phyloP scores from a whole-genome alignment of 2,329 filamentous ascomycete genomes.

The Pseudocercospora fijiensis region DNA sequence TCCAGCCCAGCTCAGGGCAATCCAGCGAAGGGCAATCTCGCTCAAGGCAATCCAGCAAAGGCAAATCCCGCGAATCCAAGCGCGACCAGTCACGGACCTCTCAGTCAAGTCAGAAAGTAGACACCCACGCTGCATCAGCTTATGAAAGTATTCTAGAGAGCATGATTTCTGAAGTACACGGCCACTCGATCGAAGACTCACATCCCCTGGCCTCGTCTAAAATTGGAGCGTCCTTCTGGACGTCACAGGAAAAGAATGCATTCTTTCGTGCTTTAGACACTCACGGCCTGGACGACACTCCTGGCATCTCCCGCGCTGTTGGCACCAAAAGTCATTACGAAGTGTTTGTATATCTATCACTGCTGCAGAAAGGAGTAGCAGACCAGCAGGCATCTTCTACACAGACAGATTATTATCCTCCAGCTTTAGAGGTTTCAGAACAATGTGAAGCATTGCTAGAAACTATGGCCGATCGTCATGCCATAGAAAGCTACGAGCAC shows the following conservation, averaged over 20 bases:
- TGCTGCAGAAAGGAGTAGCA: slow-evolving; percentile 55
- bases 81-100: slow-evolving; percentile 14
- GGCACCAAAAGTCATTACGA: slow-evolving; percentile 72
- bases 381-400: slow-evolving; percentile 41
- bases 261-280: slow-evolving; percentile 67
- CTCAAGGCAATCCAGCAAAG: slow-evolving; percentile 4
- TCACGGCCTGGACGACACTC: slow-evolving; percentile 62
- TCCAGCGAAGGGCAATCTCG: slow-evolving; percentile 13
- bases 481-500: slow-evolving; percentile 61
- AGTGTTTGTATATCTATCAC: slow-evolving; percentile 65
- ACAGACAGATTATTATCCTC: slow-evolving; percentile 58
- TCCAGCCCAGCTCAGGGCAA: slow-evolving; percentile 14
- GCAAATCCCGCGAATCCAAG: slow-evolving; percentile 13
- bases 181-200: not conserved
- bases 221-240: slow-evolving; percentile 71
- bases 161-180: slow-evolving; percentile 53
- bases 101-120: slow-evolving; percentile 14
- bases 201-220: slow-evolving; percentile 49
- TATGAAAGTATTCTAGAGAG: slow-evolving; percentile 57
- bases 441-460: slow-evolving; percentile 68
- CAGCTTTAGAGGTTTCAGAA: slow-evolving; percentile 69
- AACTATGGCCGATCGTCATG: slow-evolving; percentile 64
- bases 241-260: slow-evolving; percentile 63
- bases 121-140: slow-evolving; percentile 7
- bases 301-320: slow-evolving; percentile 62